phyloP scores from a whole-genome alignment of 2,329 filamentous ascomycete genomes.

The Davidsoniella neocaledoniae region DNA sequence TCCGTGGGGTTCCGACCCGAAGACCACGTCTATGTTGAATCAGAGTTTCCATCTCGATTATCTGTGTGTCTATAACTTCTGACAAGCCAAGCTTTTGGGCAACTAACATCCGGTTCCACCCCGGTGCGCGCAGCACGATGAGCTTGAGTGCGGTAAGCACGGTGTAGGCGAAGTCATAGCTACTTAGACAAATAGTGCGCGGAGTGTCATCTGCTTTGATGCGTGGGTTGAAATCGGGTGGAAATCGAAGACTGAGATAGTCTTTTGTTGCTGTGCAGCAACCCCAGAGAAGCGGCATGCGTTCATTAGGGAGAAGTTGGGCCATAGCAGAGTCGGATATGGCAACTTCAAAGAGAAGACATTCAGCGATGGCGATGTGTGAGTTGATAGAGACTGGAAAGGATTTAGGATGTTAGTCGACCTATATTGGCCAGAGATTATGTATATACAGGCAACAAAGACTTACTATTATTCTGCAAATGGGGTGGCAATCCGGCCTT shows the following conservation, averaged over 20 bases:
- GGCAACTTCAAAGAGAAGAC: slow-evolving; percentile 30
- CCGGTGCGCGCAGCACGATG: slow-evolving; percentile 27
- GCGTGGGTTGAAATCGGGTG: slow-evolving; percentile 14
- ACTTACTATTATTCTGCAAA: slow-evolving; percentile 22
- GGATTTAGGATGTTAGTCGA: background rate
- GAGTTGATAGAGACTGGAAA: slow-evolving; percentile 23
- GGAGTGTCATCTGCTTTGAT: slow-evolving; percentile 19
- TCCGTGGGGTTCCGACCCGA: background rate
- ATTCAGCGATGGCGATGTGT: slow-evolving; percentile 28
- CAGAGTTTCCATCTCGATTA: slow-evolving; percentile 18
- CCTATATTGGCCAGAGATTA: background rate
- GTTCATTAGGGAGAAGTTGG: slow-evolving; percentile 21
- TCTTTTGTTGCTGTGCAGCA: slow-evolving; percentile 25
- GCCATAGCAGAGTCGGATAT: slow-evolving; percentile 22
- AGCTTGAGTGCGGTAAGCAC: slow-evolving; percentile 31
- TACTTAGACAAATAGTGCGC: slow-evolving; percentile 26
- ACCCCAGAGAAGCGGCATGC: slow-evolving; percentile 29
- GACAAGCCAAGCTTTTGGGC: slow-evolving; percentile 22
- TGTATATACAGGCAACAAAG: background rate
- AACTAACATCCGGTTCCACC: slow-evolving; percentile 27
- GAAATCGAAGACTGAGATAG: slow-evolving; percentile 25
- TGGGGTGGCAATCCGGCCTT: slow-evolving; percentile 21
- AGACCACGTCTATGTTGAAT: slow-evolving; percentile 12
- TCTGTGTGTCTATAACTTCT: slow-evolving; percentile 18
- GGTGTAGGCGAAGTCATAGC: slow-evolving; percentile 30